Conservation (phyloP, 768 basidiomycete genomes). For the Leccinum subgranulosum region DNA sequence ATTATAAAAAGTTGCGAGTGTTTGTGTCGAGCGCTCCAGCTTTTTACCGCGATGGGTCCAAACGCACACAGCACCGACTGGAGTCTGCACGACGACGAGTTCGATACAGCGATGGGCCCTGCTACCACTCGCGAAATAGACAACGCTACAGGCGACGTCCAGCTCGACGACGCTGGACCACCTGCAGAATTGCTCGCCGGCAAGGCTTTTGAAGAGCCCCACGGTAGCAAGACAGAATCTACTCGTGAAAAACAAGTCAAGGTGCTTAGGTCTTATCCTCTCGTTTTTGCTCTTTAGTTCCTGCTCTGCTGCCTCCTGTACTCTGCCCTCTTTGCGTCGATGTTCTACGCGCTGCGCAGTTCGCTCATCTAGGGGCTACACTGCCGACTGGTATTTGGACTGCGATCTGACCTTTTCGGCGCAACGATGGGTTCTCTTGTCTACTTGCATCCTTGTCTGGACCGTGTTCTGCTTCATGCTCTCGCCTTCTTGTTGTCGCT, state of each 20-base stretch:
- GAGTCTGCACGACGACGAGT: conserved; percentile 45
- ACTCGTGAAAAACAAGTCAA: conserved; percentile 76
- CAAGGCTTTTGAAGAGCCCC: conserved; percentile 41
- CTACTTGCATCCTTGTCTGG: conserved; percentile 34
- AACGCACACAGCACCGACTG: conserved; percentile 36
- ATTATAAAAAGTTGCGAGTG: background rate
- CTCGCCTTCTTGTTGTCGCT: conserved; percentile 42
- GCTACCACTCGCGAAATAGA: conserved; percentile 43
- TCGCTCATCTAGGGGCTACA: conserved; percentile 13
- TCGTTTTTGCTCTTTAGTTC: conserved; percentile 30
- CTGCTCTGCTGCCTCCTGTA: conserved; percentile 19
- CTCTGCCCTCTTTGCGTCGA: conserved; percentile 17
- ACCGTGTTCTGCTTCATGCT: conserved; percentile 25
- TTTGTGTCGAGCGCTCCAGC: background rate
- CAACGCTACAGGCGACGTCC: conserved; percentile 44
- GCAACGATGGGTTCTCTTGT: conserved; percentile 34
- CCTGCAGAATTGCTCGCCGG: conserved; percentile 13
- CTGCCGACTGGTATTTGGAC: conserved; percentile 24
- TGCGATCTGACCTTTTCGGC: conserved; percentile 23
- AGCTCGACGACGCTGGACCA: conserved; percentile 27
- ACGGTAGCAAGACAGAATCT: conserved; percentile 43
- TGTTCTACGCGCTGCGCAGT: conserved; percentile 17
- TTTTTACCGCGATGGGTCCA: conserved; percentile 21
- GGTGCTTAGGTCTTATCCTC: conserved; percentile 76
- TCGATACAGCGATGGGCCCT: conserved; percentile 44